These are phyloP conservation scores for Xylariaceae sp. DNA, from an alignment of 2,329 filamentous ascomycete genomes.

Conservation along the genomic window DNA sequence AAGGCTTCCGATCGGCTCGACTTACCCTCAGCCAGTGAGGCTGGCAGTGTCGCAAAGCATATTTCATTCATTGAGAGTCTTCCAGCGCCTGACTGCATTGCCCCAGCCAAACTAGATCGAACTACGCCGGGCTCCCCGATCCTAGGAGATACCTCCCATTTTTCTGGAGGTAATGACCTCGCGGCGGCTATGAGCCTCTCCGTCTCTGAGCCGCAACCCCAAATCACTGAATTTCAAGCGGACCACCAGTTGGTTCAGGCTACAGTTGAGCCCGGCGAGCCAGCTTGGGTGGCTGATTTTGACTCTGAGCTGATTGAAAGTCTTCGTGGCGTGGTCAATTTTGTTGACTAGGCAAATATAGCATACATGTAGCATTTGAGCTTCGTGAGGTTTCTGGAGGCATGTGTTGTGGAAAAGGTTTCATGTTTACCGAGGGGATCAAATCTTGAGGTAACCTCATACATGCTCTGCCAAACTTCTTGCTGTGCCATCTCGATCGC, in stretches of 20 bases:
- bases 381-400: not conserved
- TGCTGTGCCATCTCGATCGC: not conserved
- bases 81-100: slow-evolving; percentile 4
- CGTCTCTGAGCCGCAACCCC: not conserved
- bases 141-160: not conserved
- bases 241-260: not conserved
- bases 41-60: not conserved
- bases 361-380: not conserved
- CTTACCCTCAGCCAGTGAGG: slow-evolving; percentile 12
- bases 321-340: slow-evolving; percentile 28
- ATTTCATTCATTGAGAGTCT: not conserved
- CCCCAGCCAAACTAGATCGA: slow-evolving; percentile 1
- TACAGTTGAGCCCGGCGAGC: slow-evolving; percentile 10
- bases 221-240: not conserved
- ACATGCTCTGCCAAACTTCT: not conserved
- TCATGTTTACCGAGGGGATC: not conserved
- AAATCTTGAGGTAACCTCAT: not conserved
- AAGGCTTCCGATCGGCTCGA: slow-evolving; percentile 27
- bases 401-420: not conserved
- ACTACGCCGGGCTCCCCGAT: not conserved
- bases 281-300: slow-evolving; percentile 27
- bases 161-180: not conserved
- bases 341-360: slow-evolving; percentile 23
- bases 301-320: slow-evolving; percentile 27
- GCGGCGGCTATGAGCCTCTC: not conserved